phyloP scores from a whole-genome alignment of 2,329 filamentous ascomycete species.

The Neonectria magnoliae region DNA sequence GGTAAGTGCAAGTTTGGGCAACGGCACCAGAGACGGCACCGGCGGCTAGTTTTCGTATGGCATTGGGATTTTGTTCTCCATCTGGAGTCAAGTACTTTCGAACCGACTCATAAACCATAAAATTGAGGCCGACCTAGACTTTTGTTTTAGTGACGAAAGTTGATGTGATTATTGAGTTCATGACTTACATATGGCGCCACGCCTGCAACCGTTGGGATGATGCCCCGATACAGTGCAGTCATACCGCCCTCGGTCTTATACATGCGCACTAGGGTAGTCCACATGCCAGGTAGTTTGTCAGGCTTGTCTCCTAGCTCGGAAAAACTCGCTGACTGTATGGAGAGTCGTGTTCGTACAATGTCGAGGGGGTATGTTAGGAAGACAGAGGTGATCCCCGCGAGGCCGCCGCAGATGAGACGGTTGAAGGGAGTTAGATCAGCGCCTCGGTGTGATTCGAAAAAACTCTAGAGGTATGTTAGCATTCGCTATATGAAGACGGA shows the following conservation, averaged over 20 bases:
- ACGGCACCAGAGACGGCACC: conserved; percentile 96
- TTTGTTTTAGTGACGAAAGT: conserved; percentile 12
- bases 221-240: conserved; percentile 88
- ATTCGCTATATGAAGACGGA: not conserved
- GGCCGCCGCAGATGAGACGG: conserved; percentile 87
- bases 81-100: conserved; percentile 86
- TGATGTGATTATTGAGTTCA: not conserved
- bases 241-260: conserved; percentile 92
- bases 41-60: conserved; percentile 83
- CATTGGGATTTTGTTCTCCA: conserved; percentile 83
- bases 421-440: conserved; percentile 77
- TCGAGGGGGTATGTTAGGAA: conserved; percentile 96
- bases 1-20: conserved; percentile 97
- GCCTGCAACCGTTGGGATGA: conserved; percentile 91
- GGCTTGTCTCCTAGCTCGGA: conserved; percentile 73
- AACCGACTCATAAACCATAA: conserved; percentile 96
- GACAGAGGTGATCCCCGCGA: conserved; percentile 95
- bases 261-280: conserved; percentile 82
- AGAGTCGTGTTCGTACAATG: conserved; percentile 94
- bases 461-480: conserved; percentile 50
- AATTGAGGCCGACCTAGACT: conserved; percentile 87
- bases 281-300: conserved; percentile 89
- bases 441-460: conserved; percentile 81
- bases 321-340: conserved; percentile 98
- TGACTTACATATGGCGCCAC: conserved; percentile 86